Base-by-base conservation (phyloP, 2,329 filamentous ascomycete species). In the Magnaporthales sp. region DNA sequence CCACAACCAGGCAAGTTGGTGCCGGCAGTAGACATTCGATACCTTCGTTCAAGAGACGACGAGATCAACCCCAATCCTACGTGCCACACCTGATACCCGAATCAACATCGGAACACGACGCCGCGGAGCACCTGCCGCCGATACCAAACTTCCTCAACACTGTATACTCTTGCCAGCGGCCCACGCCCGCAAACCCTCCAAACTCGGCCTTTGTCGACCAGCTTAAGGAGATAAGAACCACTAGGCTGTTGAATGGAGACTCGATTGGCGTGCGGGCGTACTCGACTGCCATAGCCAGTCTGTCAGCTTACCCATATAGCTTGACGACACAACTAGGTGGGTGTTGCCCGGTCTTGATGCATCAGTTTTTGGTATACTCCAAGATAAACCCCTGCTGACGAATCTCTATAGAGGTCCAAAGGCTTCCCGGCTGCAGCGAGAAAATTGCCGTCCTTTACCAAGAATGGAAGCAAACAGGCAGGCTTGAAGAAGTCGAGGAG, bases 241-340 rank as follows among this genome's bases (percentile, higher is more conserved):
- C 89, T 2, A 86, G 94, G 26, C 82, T 86, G 19, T 80, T 97
- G 1, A 88, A 84, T 0, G 86, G 87, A 9, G 93, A 97, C 71
- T 83, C 90, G 62, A 87, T 96, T 67, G 92, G 92, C 2, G 87
- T 93, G 0, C 86, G 92, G 63, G 93, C 94, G 0, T 98, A 98
- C 74, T 93, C 91, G 31, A 93, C 90, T 1, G 89, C 90, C 13
- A 96, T 98, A 70, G 92, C 95, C 6, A 80, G 91, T 0, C 76
- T 99, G 22, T 87, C 91, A 3, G 91, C 94, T 0, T 97, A 97
- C 72, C 92, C 93, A 0, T 78, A 81, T 70, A 67, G 64, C 4
- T 69, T 86, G 15, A 75, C 77, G 26, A 77, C 75, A 13, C 69
- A 77, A 22, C 72, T 75, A 70, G 82, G 83, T 83, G 72, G 74